A percentile compares a stretch with the other conserved stretches of the same genome.
Conservation (phyloP, 345 rosid species). For the Brassica nigra region DNA sequence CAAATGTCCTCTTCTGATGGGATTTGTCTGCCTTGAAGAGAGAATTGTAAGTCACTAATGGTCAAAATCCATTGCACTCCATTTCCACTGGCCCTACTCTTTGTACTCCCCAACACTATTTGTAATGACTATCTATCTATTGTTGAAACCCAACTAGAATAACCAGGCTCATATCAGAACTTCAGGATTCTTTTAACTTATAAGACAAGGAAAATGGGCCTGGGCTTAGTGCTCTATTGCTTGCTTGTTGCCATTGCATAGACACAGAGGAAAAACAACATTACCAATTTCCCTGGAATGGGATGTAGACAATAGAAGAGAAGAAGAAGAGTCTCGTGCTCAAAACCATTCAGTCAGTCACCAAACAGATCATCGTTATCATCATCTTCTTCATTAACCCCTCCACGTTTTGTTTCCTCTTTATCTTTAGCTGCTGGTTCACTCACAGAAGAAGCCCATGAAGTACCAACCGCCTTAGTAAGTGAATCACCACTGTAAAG, state of each 20-base stretch:
- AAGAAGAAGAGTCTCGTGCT: conserved; percentile 19
- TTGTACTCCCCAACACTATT: conserved; percentile 18
- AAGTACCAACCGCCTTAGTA: conserved; percentile 69
- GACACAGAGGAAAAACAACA: conserved; percentile 20
- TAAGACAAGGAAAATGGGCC: conserved; percentile 29
- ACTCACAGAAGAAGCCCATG: conserved; percentile 64
- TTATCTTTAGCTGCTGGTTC: conserved; percentile 39
- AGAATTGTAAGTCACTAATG: conserved; percentile 18
- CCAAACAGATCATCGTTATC: conserved; percentile 89
- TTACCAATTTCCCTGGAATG: conserved; percentile 23
- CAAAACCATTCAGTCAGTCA: conserved; percentile 47
- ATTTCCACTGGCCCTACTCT: conserved; percentile 33
- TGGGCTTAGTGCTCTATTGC: conserved; percentile 29
- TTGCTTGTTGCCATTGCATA: conserved; percentile 17
- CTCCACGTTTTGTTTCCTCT: conserved; percentile 34
- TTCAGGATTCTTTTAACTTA: conserved; percentile 6
- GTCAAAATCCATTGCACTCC: conserved; percentile 36
- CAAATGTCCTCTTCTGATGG: conserved; percentile 38
- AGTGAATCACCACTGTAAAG: conserved; percentile 80
- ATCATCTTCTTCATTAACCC: conserved; percentile 46
- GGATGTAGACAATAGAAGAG: conserved; percentile 6
- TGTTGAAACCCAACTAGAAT: conserved; percentile 16
- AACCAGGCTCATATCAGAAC: background rate
- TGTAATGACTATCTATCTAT: conserved; percentile 13
- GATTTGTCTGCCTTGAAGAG: conserved; percentile 38